Evolutionary conservation across 306 rosid species (phyloP), one percentile per base, ranked within the genome.

Genomic region (Cicer judaicum): DNA sequence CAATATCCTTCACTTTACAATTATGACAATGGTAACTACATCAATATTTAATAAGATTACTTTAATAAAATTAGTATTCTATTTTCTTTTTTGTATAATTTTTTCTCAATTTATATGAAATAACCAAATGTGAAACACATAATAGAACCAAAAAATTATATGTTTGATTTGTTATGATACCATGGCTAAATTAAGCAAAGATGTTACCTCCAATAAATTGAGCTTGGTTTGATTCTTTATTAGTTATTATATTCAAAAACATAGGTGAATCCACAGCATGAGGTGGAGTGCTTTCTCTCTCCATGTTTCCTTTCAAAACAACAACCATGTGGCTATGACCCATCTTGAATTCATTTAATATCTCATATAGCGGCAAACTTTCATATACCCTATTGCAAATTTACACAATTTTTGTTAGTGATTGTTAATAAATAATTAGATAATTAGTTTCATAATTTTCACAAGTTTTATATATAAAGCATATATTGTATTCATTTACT

Each of bases 241-340:
- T 39, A 16, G 77, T 63, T 19, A 68, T 29, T 68, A 10, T 70
- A 14, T 84, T 79, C 2, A 79, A 6, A 39, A 47, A 39, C 50
- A 79, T 13, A 10, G 79, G 79, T 2, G 79, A 44, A 16, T 68
- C 80, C 6, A 18, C 68, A 19, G 73, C 40, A 61, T 73, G 48
- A 74, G 78, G 21, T 75, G 63, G 46, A 52, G 9, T 72, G 73
- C 5, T 60, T 38, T 54, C 60, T 61, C 10, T 24, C 64, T 73
- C 83, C 59, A 62, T 82, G 38, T 77, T 81, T 53, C 73, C 57
- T 68, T 84, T 87, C 64, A 91, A 74, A 21, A 93, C 98, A 73
- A 85, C 79, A 52, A 89, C 98, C 95, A 93, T 91, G 71, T 93
- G 98, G 65, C 97, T 89, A 50, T 89, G 89, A 55, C 98, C 93